These are phyloP conservation scores for Ceratorhiza oryzae-sativae DNA, from an alignment of 1,284 basidiomycete species.

Conservation along the genomic window DNA sequence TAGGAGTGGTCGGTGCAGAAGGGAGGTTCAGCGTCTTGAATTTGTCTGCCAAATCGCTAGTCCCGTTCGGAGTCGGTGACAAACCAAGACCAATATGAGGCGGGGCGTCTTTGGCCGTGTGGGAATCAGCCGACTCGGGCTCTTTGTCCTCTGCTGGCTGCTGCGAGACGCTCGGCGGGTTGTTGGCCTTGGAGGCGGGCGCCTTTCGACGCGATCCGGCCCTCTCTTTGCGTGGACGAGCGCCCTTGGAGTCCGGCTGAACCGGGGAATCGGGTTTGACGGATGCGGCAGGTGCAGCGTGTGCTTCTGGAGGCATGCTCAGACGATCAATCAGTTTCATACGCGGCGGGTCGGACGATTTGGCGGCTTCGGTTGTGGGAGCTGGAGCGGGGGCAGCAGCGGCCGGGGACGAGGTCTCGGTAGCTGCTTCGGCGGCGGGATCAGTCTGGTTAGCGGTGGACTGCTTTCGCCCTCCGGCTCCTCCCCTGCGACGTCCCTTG, in stretches of 20 bases:
- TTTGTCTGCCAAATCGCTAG: slow-evolving; percentile 63
- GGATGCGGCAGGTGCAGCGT: slow-evolving; percentile 4
- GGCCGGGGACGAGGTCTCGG: neutral
- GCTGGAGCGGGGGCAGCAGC: neutral
- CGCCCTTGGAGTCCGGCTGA: slow-evolving; percentile 21
- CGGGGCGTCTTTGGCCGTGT: slow-evolving; percentile 20
- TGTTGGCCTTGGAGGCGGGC: slow-evolving; percentile 24
- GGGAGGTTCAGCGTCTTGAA: slow-evolving; percentile 70
- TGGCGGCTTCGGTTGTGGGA: slow-evolving; percentile 1
- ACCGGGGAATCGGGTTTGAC: slow-evolving; percentile 17
- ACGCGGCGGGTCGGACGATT: slow-evolving; percentile 3
- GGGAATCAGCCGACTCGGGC: neutral
- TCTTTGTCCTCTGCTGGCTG: slow-evolving; percentile 5
- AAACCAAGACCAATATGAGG: slow-evolving; percentile 2
- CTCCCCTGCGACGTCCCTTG: neutral
- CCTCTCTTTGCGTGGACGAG: slow-evolving; percentile 7
- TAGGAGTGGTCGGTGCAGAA: slow-evolving; percentile 64
- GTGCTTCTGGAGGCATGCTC: neutral
- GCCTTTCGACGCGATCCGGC: slow-evolving; percentile 8
- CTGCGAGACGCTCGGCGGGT: slow-evolving; percentile 2
- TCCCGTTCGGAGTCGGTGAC: slow-evolving; percentile 2
- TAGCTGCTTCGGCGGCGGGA: neutral
- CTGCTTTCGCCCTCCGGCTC: neutral
- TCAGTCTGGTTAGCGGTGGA: neutral
- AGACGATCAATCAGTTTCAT: slow-evolving; percentile 31